Base-by-base conservation (phyloP, 768 basidiomycete genomes). In the Collybia nuda region DNA sequence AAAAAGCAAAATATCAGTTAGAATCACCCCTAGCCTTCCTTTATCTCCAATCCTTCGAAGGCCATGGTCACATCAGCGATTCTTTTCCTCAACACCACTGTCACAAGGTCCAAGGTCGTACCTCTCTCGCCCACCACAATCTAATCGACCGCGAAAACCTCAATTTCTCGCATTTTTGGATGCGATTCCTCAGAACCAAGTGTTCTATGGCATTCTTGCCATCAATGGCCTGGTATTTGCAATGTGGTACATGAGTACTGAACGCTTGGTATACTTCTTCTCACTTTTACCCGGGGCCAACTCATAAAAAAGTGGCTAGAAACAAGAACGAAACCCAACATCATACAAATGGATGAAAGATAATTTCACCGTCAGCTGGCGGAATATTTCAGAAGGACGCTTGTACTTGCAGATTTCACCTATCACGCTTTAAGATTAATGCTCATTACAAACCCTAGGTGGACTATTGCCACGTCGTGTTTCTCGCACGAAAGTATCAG, bases 381-480 rank as follows among this genome's bases (percentile, higher is more conserved):
- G 69, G 15, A 91, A 90, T 63, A 57, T 91, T 8, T 62, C 67
- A 0, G 59, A 73, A 8, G 89, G 89, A n/a, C 76, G 89, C 67
- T 57, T 86, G 87, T 89, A 53, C 23, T 82, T 74, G 17, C 43
- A 14, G n/a, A n/a, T n/a, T 22, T 51, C 11, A 9, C 23, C 29
- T 44, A 23, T 21, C 26, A 21, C 24, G 26, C 39, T 7, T 28
- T 43, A 15, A 49, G 28, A 29, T 46, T 37, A 43, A 50, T 17
- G 12, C 32, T 32, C 32, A 32, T 11, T 11, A 32, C 52, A 14
- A 24, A 45, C 24, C 44, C n/a, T 47, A 93, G 90, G 62, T 92
- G 88, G 88, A 90, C 88, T 0, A 69, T 84, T 21, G 55, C 90
- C 8, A 88, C 90, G 0, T 71, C 80, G 15, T 76, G 74, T 52